Evolutionary conservation across 306 rosid genomes (phyloP).

Genomic region (Echinosophora koreensis): DNA sequence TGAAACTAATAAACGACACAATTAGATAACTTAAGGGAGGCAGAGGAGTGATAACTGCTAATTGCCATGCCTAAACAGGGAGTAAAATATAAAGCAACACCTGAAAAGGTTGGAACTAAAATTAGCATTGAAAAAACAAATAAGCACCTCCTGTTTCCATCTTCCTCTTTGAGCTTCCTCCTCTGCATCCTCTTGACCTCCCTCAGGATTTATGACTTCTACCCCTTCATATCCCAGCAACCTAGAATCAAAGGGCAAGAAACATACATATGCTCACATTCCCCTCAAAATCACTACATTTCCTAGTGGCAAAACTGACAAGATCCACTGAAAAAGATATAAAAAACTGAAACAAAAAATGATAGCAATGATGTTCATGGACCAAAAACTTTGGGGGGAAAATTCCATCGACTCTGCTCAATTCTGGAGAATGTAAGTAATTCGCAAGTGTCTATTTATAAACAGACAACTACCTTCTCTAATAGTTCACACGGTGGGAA

Average conservation of each 20-base stretch:
- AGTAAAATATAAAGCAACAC: not conserved
- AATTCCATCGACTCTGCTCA: conserved; percentile 3
- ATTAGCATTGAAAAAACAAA: not conserved
- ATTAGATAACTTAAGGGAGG: not conserved
- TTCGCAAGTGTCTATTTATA: not conserved
- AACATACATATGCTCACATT: not conserved
- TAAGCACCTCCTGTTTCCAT: conserved; percentile 78
- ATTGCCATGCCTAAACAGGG: conserved; percentile 6
- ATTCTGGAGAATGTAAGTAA: conserved; percentile 4
- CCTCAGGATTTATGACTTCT: conserved; percentile 85
- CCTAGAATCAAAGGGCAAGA: conserved; percentile 39
- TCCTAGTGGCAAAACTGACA: not conserved
- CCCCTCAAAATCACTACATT: conserved; percentile 12
- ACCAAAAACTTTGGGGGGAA: not conserved
- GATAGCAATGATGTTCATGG: not conserved
- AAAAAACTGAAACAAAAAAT: conserved; percentile 10
- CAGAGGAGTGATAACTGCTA: not conserved
- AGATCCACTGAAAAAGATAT: not conserved
- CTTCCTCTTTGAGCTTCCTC: conserved; percentile 85
- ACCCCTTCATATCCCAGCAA: conserved; percentile 71
- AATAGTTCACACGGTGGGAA: conserved; percentile 14
- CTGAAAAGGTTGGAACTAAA: not conserved
- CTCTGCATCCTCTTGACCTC: conserved; percentile 81
- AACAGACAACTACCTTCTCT: not conserved
- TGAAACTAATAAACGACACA: not conserved